phyloP scores from a whole-genome alignment of 2,329 filamentous ascomycete species.

The Dothistroma septosporum region DNA sequence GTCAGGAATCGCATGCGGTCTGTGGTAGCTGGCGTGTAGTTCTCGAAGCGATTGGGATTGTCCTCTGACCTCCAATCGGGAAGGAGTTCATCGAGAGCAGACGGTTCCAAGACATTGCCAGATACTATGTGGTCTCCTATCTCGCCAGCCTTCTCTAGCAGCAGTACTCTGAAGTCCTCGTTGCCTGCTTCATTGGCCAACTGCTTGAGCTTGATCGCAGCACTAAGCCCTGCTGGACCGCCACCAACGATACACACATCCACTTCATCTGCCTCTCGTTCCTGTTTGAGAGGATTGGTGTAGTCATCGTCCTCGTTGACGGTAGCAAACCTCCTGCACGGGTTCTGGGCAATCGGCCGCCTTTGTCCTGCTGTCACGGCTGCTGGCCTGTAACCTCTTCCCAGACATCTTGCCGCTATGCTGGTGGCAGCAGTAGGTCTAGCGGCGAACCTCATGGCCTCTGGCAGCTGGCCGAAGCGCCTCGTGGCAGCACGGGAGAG shows the following conservation, averaged over 20 bases:
- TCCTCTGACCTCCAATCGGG: conserved; percentile 89
- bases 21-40: conserved; percentile 74
- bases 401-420: conserved; percentile 23
- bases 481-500: conserved; percentile 22
- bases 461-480: conserved; percentile 15
- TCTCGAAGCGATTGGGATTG: conserved; percentile 82
- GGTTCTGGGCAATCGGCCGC: conserved; percentile 31
- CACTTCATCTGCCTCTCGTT: conserved; percentile 87
- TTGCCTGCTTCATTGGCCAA: conserved; percentile 91
- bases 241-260: conserved; percentile 96
- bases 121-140: conserved; percentile 93
- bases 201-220: conserved; percentile 92
- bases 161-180: conserved; percentile 87
- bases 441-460: conserved; percentile 10
- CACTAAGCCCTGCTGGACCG: conserved; percentile 87
- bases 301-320: conserved; percentile 38
- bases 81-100: conserved; percentile 80
- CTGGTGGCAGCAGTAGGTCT: conserved; percentile 11
- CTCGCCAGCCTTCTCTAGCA: conserved; percentile 93
- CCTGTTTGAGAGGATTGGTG: conserved; percentile 53
- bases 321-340: conserved; percentile 33
- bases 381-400: conserved; percentile 31
- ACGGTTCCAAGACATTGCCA: conserved; percentile 89
- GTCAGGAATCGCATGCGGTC: conserved; percentile 96
- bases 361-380: conserved; percentile 35